Percentiles rank a stretch among this genome's conserved stretches.
These are phyloP conservation scores for Ajuga reptans DNA, from an alignment of 305 asterid genomes.

Conservation along the genomic window DNA sequence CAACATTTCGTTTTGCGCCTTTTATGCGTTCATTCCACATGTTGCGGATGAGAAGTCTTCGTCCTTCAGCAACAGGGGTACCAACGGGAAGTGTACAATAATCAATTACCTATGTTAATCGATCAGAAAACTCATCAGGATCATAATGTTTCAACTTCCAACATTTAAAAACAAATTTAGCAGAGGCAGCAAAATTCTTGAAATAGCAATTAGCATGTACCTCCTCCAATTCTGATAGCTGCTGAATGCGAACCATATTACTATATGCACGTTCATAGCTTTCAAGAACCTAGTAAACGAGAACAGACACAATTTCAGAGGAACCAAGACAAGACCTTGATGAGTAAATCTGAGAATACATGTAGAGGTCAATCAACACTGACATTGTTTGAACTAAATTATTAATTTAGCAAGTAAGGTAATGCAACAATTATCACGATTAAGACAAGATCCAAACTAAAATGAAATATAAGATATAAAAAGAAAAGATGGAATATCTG, in stretches of 20 bases:
- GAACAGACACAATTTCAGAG: constrained; percentile 11
- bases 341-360: background rate
- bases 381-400: background rate
- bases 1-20: constrained; percentile 94
- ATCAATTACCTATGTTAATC: constrained; percentile 61
- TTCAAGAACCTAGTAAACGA: constrained; percentile 73
- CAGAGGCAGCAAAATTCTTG: constrained; percentile 9
- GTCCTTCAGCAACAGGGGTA: constrained; percentile 79
- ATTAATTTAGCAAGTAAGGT: background rate
- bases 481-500: too few species aligned
- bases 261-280: constrained; percentile 97
- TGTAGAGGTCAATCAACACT: background rate
- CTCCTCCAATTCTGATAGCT: constrained; percentile 95
- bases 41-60: constrained; percentile 75
- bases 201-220: constrained; percentile 32
- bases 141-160: constrained; percentile 7
- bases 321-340: constrained; percentile 11
- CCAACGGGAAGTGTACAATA: constrained; percentile 87
- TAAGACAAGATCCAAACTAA: too few species aligned
- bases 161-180: background rate
- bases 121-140: constrained; percentile 27
- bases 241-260: constrained; percentile 99
- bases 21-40: constrained; percentile 99
- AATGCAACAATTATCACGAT: background rate
- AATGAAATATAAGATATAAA: too few species aligned